Evolutionary conservation across 768 basidiomycete genomes (phyloP).

Genomic region (Boletus insuetus): DNA sequence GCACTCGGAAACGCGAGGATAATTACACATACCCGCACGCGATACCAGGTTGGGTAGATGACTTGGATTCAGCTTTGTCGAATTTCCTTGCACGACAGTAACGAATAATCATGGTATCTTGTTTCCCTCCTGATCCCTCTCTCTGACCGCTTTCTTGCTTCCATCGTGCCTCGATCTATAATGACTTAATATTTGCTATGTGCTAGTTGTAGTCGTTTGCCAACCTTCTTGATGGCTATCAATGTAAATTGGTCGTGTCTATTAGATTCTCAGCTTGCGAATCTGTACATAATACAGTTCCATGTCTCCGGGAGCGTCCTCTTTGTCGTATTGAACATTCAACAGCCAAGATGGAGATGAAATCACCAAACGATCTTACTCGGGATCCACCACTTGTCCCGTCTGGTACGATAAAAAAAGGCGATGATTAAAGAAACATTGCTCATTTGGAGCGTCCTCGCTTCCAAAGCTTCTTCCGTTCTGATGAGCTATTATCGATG

Average conservation of each 20-base stretch:
- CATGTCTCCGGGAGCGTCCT: too few relatives aligned
- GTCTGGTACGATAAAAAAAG: too few relatives aligned
- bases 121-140: not conserved
- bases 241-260: not conserved
- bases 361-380: too few relatives aligned
- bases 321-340: too few relatives aligned
- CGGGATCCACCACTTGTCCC: too few relatives aligned
- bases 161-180: not conserved
- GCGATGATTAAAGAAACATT: too few relatives aligned
- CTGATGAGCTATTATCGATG: too few relatives aligned
- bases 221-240: not conserved
- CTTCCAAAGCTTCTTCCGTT: too few relatives aligned
- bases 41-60: constrained; percentile 18
- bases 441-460: too few relatives aligned
- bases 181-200: constrained; percentile 11
- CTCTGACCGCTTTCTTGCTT: constrained; percentile 10
- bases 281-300: too few relatives aligned
- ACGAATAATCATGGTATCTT: not conserved
- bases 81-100: not conserved
- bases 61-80: constrained; percentile 5
- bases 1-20: constrained; percentile 8
- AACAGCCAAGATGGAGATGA: too few relatives aligned
- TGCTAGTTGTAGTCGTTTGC: not conserved
- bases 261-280: too few relatives aligned
- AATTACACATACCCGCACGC: constrained; percentile 9